Base-by-base conservation (phyloP, 2,329 filamentous ascomycete genomes). In the Claviceps maximensis region DNA sequence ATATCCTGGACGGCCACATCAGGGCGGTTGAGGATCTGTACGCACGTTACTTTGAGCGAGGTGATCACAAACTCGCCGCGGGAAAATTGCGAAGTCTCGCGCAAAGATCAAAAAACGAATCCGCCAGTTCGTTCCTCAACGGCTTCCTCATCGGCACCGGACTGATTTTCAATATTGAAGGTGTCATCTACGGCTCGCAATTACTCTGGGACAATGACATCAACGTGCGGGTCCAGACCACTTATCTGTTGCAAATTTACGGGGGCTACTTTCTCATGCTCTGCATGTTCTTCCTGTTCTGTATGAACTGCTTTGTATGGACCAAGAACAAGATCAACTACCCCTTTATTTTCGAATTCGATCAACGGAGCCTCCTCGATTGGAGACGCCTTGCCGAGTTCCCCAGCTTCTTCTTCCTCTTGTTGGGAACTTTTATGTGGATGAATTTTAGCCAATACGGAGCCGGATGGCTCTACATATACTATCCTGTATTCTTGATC, bases 271-370 rank as follows among this genome's bases (percentile, higher is more conserved):
- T 95, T 61, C 74, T 97, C 29, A 83, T 88, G 67, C 76, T 94
- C 5, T 76, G 89, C 46, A 74, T 97, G 21, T 84, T 94, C 62
- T 72, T 85, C 10, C 71, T 94, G n/a, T 97, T 97, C 63, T 89
- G 86, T 62, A 62, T 95, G 38, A 84, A 89, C 62, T 95, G 90
- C 65, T 82, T 83, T 53, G 70, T 95, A 17, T 98, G 91, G 89
- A 81, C 82, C 6, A 74, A 73, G 50, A 83, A 84, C 65, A 94
- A 91, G 68, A 87, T 98, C 69, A 98, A 98, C 65, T 97, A 97
- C 66, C 80, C 85, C 52, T 96, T 96, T 67, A 89, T 97, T 60
- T 98, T 98, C 64, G 93, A 98, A 69, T 93, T 95, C 63, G 90
- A 97, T 71, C 83, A 84, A 52, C 78, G 91, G 54, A 83, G 93